A percentile compares a stretch with the other conserved stretches of the same genome.
phyloP scores from a whole-genome alignment of 2,329 filamentous ascomycete genomes.

The Decorospora gaudefroyi region DNA sequence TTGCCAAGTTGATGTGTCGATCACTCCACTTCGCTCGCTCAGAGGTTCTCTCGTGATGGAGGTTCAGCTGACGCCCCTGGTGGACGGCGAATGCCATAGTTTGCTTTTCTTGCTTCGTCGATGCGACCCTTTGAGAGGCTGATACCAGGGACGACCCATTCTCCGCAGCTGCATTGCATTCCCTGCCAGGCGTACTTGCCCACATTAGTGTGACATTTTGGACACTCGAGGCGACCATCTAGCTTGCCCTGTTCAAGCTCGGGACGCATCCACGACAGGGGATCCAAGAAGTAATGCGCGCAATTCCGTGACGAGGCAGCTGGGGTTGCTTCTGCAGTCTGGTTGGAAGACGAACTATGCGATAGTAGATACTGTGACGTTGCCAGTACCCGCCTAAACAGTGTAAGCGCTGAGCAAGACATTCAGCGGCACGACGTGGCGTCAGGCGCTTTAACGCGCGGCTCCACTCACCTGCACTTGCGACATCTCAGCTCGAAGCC shows the following conservation, averaged over 20 bases:
- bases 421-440: conserved; percentile 11
- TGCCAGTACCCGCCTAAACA: conserved; percentile 61
- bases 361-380: conserved; percentile 69
- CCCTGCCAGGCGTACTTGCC: conserved; percentile 97
- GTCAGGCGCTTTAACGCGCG: conserved; percentile 7
- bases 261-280: conserved; percentile 90
- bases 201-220: conserved; percentile 80
- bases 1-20: neutral
- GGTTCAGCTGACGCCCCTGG: conserved; percentile 30
- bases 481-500: conserved; percentile 76
- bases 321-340: conserved; percentile 15
- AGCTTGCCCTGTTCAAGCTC: conserved; percentile 81
- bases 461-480: conserved; percentile 73
- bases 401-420: conserved; percentile 34
- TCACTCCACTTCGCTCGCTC: neutral
- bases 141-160: conserved; percentile 90
- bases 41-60: conserved; percentile 16
- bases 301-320: conserved; percentile 56
- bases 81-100: conserved; percentile 42
- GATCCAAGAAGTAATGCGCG: conserved; percentile 87
- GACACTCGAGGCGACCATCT: conserved; percentile 83
- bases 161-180: conserved; percentile 85
- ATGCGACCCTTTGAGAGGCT: conserved; percentile 80
- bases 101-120: conserved; percentile 63
- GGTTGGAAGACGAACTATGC: conserved; percentile 56